These are phyloP conservation scores for Candida koratica DNA, from an alignment of 805 yeast genomes.

Conservation along the genomic window DNA sequence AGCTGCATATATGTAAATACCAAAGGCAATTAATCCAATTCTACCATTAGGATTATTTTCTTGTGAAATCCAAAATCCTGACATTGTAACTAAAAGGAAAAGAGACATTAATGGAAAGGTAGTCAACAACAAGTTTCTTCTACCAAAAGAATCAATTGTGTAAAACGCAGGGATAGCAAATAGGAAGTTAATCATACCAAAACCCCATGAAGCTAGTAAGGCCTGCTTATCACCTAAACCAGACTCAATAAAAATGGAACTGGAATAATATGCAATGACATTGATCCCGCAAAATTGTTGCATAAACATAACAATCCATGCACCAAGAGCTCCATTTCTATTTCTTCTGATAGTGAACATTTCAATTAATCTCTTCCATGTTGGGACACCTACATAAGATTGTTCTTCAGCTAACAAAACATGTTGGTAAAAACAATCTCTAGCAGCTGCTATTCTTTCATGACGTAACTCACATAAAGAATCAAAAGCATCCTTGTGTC, in stretches of 20 bases:
- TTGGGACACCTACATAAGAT: slow-evolving; percentile 41
- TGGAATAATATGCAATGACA: slow-evolving; percentile 81
- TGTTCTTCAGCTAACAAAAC: slow-evolving; percentile 59
- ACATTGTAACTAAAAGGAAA: slow-evolving; percentile 59
- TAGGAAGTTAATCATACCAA: slow-evolving; percentile 73
- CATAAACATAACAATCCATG: slow-evolving; percentile 82
- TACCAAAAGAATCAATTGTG: slow-evolving; percentile 74
- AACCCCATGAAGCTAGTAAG: slow-evolving; percentile 79
- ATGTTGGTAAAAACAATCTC: slow-evolving; percentile 59
- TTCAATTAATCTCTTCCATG: slow-evolving; percentile 45
- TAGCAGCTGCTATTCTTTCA: slow-evolving; percentile 53
- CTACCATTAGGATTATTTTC: slow-evolving; percentile 45
- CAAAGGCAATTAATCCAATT: slow-evolving; percentile 63
- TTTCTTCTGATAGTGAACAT: slow-evolving; percentile 72
- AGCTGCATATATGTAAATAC: slow-evolving; percentile 68
- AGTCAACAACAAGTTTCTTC: slow-evolving; percentile 54
- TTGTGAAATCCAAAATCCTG: slow-evolving; percentile 65
- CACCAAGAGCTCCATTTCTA: slow-evolving; percentile 76
- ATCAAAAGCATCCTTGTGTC: slow-evolving; percentile 48
- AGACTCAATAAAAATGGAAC: slow-evolving; percentile 67
- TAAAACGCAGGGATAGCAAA: slow-evolving; percentile 82
- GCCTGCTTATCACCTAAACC: slow-evolving; percentile 62
- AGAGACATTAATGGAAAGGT: slow-evolving; percentile 63
- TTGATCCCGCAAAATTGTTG: slow-evolving; percentile 91
- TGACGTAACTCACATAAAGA: slow-evolving; percentile 46